phyloP scores from a whole-genome alignment of 2,329 filamentous ascomycete genomes.

The Fusarium sp. region DNA sequence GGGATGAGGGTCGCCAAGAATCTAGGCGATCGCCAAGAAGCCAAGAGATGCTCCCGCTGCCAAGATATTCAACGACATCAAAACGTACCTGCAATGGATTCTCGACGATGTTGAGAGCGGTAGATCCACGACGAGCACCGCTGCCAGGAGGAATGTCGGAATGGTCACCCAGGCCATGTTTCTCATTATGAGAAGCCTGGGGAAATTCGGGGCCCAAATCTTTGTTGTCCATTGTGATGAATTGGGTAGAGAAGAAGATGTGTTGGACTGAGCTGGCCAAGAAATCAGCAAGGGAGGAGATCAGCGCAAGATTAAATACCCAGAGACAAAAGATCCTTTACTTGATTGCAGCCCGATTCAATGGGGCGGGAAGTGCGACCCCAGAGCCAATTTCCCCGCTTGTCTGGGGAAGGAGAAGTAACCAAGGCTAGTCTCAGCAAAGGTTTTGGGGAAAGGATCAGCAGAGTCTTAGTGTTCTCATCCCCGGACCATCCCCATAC shows the following conservation, averaged over 20 bases:
- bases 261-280: not conserved
- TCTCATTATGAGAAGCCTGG: conserved; percentile 21
- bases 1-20: not conserved
- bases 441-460: conserved; percentile 22
- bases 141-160: not conserved
- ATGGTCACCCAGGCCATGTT: not conserved
- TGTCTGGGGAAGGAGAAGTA: conserved; percentile 3
- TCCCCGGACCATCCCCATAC: conserved; percentile 20
- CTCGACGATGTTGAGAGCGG: conserved; percentile 24
- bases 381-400: conserved; percentile 1
- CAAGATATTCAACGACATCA: not conserved
- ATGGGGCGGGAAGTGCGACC: not conserved
- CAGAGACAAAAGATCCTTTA: not conserved
- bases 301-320: conserved; percentile 24
- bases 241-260: not conserved
- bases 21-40: not conserved
- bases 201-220: conserved; percentile 19
- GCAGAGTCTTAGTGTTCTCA: conserved; percentile 6
- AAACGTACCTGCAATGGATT: conserved; percentile 25
- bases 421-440: conserved; percentile 1
- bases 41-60: not conserved
- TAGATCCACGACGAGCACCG: conserved; percentile 16
- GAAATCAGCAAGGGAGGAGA: not conserved
- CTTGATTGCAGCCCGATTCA: not conserved
- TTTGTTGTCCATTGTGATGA: conserved; percentile 21